Conservation (phyloP, 768 basidiomycete species). For the Tulasnella sp. region DNA sequence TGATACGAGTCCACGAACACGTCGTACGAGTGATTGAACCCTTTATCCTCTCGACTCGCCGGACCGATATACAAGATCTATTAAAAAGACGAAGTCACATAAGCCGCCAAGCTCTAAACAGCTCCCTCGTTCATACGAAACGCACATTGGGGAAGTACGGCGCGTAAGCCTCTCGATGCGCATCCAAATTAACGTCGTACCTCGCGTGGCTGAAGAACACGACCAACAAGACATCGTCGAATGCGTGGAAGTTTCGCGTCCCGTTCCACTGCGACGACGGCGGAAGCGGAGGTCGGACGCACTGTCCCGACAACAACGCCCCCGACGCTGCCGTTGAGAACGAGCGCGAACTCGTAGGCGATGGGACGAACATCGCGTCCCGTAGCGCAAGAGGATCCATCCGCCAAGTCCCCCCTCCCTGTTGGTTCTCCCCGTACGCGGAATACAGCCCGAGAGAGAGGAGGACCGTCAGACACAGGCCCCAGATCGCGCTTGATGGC, state of each 20-base stretch:
- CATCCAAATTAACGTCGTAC: conserved; percentile 37
- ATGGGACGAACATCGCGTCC: neutral
- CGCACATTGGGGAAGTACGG: conserved; percentile 41
- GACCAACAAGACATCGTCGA: conserved; percentile 34
- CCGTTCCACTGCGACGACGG: neutral
- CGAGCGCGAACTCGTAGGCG: neutral
- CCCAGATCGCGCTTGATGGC: neutral
- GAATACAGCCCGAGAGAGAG: neutral
- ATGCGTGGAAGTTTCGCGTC: conserved; percentile 20
- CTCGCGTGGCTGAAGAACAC: conserved; percentile 42
- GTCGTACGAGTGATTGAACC: conserved; percentile 40
- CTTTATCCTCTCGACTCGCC: conserved; percentile 34
- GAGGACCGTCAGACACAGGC: neutral
- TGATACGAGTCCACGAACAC: conserved; percentile 38
- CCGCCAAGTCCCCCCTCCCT: neutral
- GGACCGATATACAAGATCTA: conserved; percentile 42
- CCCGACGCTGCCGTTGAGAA: neutral
- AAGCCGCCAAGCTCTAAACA: neutral
- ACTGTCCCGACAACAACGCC: neutral
- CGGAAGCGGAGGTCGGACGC: neutral
- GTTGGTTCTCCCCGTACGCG: neutral
- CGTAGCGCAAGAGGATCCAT: neutral
- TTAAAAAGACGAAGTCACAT: neutral
- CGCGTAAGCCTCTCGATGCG: conserved; percentile 35
- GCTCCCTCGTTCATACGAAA: neutral